Conservation (phyloP, 2,329 filamentous ascomycete species). For the Elsinoe necatrix region DNA sequence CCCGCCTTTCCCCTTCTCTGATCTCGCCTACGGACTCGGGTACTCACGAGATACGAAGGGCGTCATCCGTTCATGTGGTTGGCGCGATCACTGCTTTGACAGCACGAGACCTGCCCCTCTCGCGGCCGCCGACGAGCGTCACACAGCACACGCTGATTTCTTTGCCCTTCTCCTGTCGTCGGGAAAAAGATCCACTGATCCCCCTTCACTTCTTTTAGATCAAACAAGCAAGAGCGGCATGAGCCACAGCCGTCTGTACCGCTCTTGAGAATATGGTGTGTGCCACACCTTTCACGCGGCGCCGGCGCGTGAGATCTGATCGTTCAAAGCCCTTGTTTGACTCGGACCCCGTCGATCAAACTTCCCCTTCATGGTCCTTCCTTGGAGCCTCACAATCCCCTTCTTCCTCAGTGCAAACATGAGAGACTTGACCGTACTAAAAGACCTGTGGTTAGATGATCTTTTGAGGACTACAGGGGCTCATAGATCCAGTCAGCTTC, state of each 20-base stretch:
- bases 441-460: background rate
- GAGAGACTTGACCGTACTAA: background rate
- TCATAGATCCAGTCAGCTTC: background rate
- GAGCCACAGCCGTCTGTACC: slow-evolving; percentile 10
- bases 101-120: background rate
- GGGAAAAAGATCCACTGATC: slow-evolving; percentile 5
- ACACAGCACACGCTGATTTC: background rate
- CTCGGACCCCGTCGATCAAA: slow-evolving; percentile 8
- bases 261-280: background rate
- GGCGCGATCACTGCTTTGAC: slow-evolving; percentile 4
- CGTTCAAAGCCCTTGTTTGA: background rate
- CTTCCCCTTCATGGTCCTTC: background rate
- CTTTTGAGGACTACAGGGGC: background rate
- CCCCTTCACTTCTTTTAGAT: slow-evolving; percentile 1
- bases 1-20: background rate
- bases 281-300: background rate
- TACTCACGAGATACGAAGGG: background rate
- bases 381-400: background rate
- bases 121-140: background rate
- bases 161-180: background rate
- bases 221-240: slow-evolving; percentile 12
- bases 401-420: background rate
- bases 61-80: background rate
- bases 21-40: background rate
- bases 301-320: background rate